Base-by-base conservation (phyloP, 768 basidiomycete genomes). In the Thelephora aurantiotincta region DNA sequence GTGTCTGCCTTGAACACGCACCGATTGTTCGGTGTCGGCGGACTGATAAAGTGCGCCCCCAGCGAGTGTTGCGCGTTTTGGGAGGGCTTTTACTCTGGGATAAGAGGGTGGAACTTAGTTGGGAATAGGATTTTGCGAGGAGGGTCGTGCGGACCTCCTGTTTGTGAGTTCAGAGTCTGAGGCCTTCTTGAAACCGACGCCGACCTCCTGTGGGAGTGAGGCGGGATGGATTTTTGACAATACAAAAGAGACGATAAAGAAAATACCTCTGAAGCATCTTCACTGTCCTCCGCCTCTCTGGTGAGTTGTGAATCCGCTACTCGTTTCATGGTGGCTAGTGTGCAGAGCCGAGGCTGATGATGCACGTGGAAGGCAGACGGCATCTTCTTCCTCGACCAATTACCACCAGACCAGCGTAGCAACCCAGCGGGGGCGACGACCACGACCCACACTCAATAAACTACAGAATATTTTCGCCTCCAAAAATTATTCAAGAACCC, bases 261-360 rank as follows among this genome's bases (percentile, higher is more conserved):
- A 44, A 56, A 22, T 13, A 65, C 63, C 59, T 65, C 55, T n/a
- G 62, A 56, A 11, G 62, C 61, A 4, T 68, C 66, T 14, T 62
- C 64, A 14, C 65, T 67, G 42, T 69, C 68, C 20, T 67, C 69
- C 22, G 64, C 68, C 50, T 79, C 80, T 55, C 77, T 84, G 11
- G 71, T 68, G 33, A 89, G 57, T 55, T 89, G 81, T 51, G 64
- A 74, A 45, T 87, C 85, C 59, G 85, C 85, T 48, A 70, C 73
- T 60, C 85, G 75, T 64, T 88, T 88, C 81, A 86, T 80, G 55
- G 43, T 59, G 50, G 33, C 19, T 9, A 14, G 41, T 33, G 34
- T 43, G 33, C 23, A 38, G 23, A 41, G 35, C 9, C 4, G 12
- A 9, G 38, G 38, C 38, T 18, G 22, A 19, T 37, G 14, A 22